Evolutionary conservation across 768 basidiomycete genomes (phyloP).

Genomic region (Mycena rebaudengoi): DNA sequence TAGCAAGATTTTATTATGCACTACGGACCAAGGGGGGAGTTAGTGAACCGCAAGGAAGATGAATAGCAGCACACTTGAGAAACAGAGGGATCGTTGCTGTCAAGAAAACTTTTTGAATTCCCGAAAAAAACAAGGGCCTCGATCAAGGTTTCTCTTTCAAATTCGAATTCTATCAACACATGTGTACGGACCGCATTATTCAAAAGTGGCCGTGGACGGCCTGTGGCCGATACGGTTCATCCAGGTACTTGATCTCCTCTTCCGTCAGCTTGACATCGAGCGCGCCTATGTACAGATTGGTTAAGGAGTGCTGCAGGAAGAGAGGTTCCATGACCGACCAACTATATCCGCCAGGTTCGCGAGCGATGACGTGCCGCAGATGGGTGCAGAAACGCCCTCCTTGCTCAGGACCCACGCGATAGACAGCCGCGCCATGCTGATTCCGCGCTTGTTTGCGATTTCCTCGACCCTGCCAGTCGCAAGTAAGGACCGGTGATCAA

Average conservation of each 20-base stretch:
- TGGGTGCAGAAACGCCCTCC: conserved; percentile 61
- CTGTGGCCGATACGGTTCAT: conserved; percentile 23
- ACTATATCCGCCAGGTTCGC: conserved; percentile 61
- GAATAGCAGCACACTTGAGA: too few relatives aligned
- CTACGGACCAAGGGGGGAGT: too few relatives aligned
- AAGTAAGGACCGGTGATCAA: background rate
- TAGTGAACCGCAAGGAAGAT: too few relatives aligned
- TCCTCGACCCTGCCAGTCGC: conserved; percentile 55
- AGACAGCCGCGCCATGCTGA: conserved; percentile 66
- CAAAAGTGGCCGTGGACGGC: conserved; percentile 9
- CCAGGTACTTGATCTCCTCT: conserved; percentile 18
- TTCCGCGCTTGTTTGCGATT: conserved; percentile 58
- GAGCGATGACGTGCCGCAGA: conserved; percentile 62
- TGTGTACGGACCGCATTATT: too few relatives aligned
- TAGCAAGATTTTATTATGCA: too few relatives aligned
- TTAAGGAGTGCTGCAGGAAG: background rate
- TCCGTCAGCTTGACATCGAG: conserved; percentile 17
- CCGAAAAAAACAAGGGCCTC: too few relatives aligned
- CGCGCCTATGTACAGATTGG: background rate
- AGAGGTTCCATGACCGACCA: conserved; percentile 38
- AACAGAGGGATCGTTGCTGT: too few relatives aligned
- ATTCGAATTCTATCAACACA: too few relatives aligned
- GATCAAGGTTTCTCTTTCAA: too few relatives aligned
- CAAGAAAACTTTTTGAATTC: too few relatives aligned
- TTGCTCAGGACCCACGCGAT: conserved; percentile 60